phyloP scores from a whole-genome alignment of 148 eudicot species.

The Dianthus caryophyllus region DNA sequence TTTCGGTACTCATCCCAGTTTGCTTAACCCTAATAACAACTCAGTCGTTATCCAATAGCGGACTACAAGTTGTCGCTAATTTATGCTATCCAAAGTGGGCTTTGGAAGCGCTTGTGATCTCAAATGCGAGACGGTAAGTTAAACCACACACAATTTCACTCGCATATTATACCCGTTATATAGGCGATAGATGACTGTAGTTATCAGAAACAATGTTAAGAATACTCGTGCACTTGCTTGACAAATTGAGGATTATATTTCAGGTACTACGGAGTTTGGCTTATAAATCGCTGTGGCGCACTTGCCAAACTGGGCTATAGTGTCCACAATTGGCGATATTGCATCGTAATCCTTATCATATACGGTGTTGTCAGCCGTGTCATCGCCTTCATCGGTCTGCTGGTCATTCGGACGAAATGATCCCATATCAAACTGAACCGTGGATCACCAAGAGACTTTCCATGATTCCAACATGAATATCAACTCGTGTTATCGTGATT shows the following conservation, averaged over 20 bases:
- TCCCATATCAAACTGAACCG: background rate
- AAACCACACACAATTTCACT: background rate
- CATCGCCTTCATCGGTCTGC: conserved; percentile 47
- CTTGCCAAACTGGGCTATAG: conserved; percentile 38
- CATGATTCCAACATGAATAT: background rate
- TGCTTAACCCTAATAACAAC: conserved; percentile 63
- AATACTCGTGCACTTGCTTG: background rate
- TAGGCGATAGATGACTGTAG: too few species aligned
- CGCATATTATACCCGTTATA: too few species aligned
- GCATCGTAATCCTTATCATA: conserved; percentile 33
- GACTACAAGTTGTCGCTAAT: conserved; percentile 41
- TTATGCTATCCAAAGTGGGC: conserved; percentile 89
- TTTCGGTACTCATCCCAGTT: conserved; percentile 70
- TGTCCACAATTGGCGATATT: conserved; percentile 39
- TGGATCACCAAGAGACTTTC: background rate
- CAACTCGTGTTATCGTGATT: too few species aligned
- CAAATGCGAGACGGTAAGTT: conserved; percentile 57
- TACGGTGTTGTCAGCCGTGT: conserved; percentile 41
- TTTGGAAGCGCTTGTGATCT: conserved; percentile 79
- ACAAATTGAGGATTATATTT: background rate
- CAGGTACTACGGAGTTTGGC: conserved; percentile 72
- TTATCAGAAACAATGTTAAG: background rate
- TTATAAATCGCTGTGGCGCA: conserved; percentile 54
- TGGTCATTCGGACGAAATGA: conserved; percentile 43
- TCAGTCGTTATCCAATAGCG: conserved; percentile 37